These are phyloP conservation scores for Lactarius tabidus DNA, from an alignment of 768 basidiomycete genomes.

Conservation along the genomic window DNA sequence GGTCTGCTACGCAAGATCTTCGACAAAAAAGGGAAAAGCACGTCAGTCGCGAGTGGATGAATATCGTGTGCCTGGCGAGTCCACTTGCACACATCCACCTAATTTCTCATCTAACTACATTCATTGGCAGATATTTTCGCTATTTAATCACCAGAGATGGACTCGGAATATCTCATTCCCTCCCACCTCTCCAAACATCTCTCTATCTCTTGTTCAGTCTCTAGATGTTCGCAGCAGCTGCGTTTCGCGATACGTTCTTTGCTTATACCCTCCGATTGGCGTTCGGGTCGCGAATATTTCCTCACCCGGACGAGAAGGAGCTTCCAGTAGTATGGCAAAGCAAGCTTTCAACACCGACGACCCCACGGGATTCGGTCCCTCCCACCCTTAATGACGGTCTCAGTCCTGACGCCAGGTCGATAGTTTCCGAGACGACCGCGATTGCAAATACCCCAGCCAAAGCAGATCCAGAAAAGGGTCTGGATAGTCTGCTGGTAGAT, in stretches of 20 bases:
- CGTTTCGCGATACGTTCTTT: slow-evolving; percentile 32
- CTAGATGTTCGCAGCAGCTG: slow-evolving; percentile 8
- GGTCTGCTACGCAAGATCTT: too few species aligned
- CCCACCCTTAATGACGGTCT: background rate
- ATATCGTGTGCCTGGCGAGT: too few species aligned
- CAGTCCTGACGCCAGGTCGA: background rate
- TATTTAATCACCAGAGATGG: slow-evolving; percentile 13
- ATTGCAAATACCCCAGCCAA: background rate
- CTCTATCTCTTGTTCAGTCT: background rate
- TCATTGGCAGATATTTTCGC: background rate
- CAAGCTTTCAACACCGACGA: slow-evolving; percentile 5
- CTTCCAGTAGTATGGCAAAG: slow-evolving; percentile 22
- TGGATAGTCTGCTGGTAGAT: slow-evolving; percentile 28
- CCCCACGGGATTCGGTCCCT: background rate
- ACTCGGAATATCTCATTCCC: background rate
- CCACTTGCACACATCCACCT: background rate
- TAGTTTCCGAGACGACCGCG: slow-evolving; percentile 1
- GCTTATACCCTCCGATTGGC: slow-evolving; percentile 32
- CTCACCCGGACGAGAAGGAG: slow-evolving; percentile 22
- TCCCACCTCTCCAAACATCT: background rate
- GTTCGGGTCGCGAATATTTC: slow-evolving; percentile 28
- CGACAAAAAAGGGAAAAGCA: too few species aligned
- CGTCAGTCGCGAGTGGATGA: too few species aligned
- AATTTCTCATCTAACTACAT: background rate
- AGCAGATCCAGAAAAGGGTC: slow-evolving; percentile 13